Conservation (phyloP, 129 eudicot genomes). For the Arctium minus region DNA sequence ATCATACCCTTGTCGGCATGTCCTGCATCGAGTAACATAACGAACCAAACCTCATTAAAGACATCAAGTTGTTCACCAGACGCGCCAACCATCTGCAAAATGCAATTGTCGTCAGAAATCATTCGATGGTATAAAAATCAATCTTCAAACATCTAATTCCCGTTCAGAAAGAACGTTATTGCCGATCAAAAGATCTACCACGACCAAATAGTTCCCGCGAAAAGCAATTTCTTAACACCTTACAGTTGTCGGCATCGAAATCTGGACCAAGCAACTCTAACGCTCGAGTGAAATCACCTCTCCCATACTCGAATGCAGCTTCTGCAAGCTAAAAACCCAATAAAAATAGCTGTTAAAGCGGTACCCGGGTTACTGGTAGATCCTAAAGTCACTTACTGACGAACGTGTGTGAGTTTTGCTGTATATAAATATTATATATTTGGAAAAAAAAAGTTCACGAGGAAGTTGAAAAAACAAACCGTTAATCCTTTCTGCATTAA, state of each 20-base stretch:
- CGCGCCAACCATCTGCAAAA: constrained; percentile 80
- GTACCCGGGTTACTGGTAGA: neutral
- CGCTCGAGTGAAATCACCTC: constrained; percentile 61
- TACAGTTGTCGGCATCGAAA: constrained; percentile 63
- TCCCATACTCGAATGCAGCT: constrained; percentile 70
- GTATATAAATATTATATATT: neutral
- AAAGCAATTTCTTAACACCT: constrained; percentile 41
- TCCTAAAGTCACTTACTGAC: neutral
- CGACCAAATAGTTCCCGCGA: neutral
- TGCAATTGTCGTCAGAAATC: neutral
- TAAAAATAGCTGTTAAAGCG: neutral
- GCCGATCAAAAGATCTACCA: neutral
- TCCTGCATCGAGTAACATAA: constrained; percentile 65
- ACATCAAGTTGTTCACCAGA: constrained; percentile 96
- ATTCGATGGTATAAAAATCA: neutral
- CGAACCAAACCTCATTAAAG: constrained; percentile 70
- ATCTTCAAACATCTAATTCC: neutral
- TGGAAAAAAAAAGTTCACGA: neutral
- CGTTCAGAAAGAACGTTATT: neutral
- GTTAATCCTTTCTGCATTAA: constrained; percentile 58
- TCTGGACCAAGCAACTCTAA: constrained; percentile 66
- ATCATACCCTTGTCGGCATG: constrained; percentile 51
- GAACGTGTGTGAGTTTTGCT: neutral
- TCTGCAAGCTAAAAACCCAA: constrained; percentile 70
- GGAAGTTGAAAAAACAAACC: constrained; percentile 43